These are phyloP conservation scores for Fusarium newnesense DNA, from an alignment of 2,329 filamentous ascomycete genomes.

Conservation along the genomic window DNA sequence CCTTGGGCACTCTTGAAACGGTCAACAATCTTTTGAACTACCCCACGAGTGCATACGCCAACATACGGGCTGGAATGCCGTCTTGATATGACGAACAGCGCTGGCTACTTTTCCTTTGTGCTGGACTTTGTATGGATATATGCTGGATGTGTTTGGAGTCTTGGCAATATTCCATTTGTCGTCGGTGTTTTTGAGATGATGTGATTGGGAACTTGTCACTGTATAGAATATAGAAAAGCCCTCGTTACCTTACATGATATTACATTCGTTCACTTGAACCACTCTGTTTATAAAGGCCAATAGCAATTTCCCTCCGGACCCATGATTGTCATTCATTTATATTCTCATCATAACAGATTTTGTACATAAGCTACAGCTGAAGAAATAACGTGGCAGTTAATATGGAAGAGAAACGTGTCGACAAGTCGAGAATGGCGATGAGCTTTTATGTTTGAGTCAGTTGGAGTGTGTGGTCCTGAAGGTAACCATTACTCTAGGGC, in stretches of 20 bases:
- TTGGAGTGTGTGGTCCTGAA: not conserved
- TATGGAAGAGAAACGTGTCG: not conserved
- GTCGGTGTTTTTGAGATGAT: not conserved
- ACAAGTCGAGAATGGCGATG: no score
- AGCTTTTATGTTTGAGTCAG: not conserved
- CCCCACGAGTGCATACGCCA: constrained; percentile 67
- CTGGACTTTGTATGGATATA: constrained; percentile 4
- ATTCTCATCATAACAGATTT: not conserved
- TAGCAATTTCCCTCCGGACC: no score
- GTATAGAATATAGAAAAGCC: constrained; percentile 27
- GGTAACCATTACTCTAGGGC: not conserved
- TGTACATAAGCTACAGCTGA: not conserved
- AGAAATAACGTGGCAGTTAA: not conserved
- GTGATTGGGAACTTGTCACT: constrained; percentile 19
- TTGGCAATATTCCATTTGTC: constrained; percentile 3
- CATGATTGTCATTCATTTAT: not conserved
- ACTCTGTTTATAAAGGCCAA: not conserved
- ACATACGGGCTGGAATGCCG: constrained; percentile 58
- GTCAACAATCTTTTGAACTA: constrained; percentile 64
- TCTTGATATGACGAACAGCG: constrained; percentile 16
- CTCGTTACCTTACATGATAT: constrained; percentile 6
- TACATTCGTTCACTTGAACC: not conserved
- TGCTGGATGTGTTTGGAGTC: not conserved
- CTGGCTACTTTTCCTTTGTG: constrained; percentile 6
- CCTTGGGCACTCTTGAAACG: constrained; percentile 60